Evolutionary conservation across 176 grass and related monocot genomes (phyloP).

Genomic region (Musa beccarii): DNA sequence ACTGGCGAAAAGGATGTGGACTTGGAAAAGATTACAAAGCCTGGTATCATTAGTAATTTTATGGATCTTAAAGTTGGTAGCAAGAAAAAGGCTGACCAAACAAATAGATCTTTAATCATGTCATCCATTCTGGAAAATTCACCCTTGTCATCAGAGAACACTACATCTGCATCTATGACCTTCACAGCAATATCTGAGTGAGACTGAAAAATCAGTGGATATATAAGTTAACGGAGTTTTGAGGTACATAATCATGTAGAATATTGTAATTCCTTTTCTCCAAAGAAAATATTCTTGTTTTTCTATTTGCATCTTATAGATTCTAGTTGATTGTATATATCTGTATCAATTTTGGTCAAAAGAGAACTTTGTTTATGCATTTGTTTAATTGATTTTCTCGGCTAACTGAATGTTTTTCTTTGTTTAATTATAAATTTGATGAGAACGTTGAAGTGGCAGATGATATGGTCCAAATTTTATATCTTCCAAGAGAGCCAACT

Average conservation of each 20-base stretch:
- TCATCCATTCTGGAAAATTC: slow-evolving; percentile 3
- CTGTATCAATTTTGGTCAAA: not conserved
- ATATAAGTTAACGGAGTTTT: not conserved
- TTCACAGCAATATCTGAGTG: not conserved
- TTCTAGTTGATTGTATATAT: not conserved
- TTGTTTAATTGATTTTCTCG: not conserved
- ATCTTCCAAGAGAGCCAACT: no score
- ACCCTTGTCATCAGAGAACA: not conserved
- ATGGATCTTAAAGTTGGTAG: slow-evolving; percentile 31
- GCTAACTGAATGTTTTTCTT: not conserved
- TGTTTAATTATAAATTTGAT: no score
- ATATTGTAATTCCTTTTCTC: not conserved
- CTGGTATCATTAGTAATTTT: slow-evolving; percentile 49
- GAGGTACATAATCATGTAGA: not conserved
- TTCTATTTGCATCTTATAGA: not conserved
- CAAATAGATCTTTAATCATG: not conserved
- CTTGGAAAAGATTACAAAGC: slow-evolving; percentile 50
- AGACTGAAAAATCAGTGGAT: not conserved
- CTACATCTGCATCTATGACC: not conserved
- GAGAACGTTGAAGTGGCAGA: no score
- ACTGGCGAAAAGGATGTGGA: slow-evolving; percentile 39
- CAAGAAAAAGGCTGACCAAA: not conserved
- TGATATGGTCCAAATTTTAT: no score
- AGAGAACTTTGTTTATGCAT: not conserved
- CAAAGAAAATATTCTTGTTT: not conserved